Conservation (phyloP, 768 basidiomycete genomes). For the Leccinum olivaceopallidum region DNA sequence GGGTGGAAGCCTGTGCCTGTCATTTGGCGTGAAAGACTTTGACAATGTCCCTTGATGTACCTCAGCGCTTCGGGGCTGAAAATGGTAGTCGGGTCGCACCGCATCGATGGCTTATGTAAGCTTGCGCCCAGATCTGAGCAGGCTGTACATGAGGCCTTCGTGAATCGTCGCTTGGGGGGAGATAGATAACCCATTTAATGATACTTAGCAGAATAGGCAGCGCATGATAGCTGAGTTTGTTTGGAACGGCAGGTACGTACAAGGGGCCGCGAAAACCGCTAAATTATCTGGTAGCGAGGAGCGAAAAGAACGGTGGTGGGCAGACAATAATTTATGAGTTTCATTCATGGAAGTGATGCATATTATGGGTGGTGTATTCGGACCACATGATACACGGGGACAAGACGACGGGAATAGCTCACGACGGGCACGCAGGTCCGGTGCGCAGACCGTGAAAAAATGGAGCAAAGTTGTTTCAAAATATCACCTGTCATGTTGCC, state of each 20-base stretch:
- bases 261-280: not conserved
- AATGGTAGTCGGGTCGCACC: not conserved
- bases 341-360: no score
- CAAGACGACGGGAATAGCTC: not conserved
- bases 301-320: not conserved
- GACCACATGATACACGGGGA: not conserved
- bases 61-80: not conserved
- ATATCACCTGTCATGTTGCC: not conserved
- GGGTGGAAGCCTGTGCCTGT: not conserved
- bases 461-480: not conserved
- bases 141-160: not conserved
- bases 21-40: not conserved
- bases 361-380: no score
- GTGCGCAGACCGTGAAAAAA: not conserved
- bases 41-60: not conserved
- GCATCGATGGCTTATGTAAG: not conserved
- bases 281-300: not conserved
- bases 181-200: not conserved
- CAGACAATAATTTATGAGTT: not conserved
- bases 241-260: not conserved
- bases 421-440: constrained; percentile 1
- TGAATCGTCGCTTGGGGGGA: not conserved
- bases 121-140: not conserved
- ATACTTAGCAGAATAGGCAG: not conserved
- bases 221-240: not conserved